phyloP scores from a whole-genome alignment of 2,329 filamentous ascomycete genomes.

The Apiospora aurea region DNA sequence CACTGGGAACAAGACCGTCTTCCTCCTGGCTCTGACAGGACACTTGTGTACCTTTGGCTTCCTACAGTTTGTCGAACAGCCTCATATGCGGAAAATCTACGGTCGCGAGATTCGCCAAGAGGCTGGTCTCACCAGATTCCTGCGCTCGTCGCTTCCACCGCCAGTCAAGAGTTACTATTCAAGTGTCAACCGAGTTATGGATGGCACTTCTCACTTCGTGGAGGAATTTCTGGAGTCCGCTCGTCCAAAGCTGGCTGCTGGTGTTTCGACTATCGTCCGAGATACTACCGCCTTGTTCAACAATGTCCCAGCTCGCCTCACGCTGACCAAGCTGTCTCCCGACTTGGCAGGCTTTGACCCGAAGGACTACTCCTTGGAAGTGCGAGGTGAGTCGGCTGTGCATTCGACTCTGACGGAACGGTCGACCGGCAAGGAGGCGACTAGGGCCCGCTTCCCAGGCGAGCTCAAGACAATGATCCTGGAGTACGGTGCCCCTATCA shows the following conservation, averaged over 20 bases:
- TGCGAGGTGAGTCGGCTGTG: slow-evolving; percentile 70
- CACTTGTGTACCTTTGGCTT: slow-evolving; percentile 87
- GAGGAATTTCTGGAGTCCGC: slow-evolving; percentile 90
- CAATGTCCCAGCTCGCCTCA: slow-evolving; percentile 85
- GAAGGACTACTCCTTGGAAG: slow-evolving; percentile 78
- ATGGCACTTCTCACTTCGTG: slow-evolving; percentile 80
- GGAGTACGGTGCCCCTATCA: slow-evolving; percentile 89
- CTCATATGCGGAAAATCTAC: slow-evolving; percentile 98
- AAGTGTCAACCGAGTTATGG: slow-evolving; percentile 85
- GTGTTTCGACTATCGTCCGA: slow-evolving; percentile 84
- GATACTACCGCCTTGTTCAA: slow-evolving; percentile 90
- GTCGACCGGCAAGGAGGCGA: slow-evolving; percentile 76
- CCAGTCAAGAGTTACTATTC: slow-evolving; percentile 85
- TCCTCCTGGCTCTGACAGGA: slow-evolving; percentile 83
- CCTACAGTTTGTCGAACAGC: slow-evolving; percentile 91
- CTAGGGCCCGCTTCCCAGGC: slow-evolving; percentile 71
- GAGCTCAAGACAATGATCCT: slow-evolving; percentile 79
- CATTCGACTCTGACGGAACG: slow-evolving; percentile 62
- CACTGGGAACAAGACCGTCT: slow-evolving; percentile 86
- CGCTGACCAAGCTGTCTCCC: slow-evolving; percentile 78
- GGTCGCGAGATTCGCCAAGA: slow-evolving; percentile 83
- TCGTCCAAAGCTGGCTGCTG: slow-evolving; percentile 83
- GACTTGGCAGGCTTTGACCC: slow-evolving; percentile 82
- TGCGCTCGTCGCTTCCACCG: slow-evolving; percentile 84
- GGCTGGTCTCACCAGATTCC: slow-evolving; percentile 89